Evolutionary conservation across 2,329 filamentous ascomycete species (phyloP), one percentile per base, ranked within the genome.

Genomic region (Phialemoniopsis sp.): DNA sequence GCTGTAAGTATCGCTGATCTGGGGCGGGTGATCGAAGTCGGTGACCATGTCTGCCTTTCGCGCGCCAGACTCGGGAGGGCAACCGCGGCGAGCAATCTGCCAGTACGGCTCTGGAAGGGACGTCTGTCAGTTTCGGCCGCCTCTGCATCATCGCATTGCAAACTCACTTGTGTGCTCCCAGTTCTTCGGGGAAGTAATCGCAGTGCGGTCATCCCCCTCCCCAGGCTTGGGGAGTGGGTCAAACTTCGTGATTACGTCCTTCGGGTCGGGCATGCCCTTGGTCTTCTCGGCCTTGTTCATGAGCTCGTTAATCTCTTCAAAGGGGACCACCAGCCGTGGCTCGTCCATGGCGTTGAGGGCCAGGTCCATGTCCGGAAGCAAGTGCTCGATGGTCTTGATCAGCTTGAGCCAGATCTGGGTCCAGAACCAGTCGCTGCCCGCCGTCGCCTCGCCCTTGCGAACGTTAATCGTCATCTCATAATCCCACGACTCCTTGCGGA

Each of bases 311-410:
- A 85, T 73, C 6, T 78, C 71, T 51, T 85, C 80, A 70, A 73
- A 83, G 4, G 80, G 73, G 3, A 78, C 75, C 12, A 85, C 70
- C 8, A 86, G 52, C 18, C 81, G 68, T 30, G 81, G 81, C 52
- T 85, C 80, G 48, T 86, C 82, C 71, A 85, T 78, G 26, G 74
- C 67, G 46, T 85, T 86, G 43, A 85, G 66, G 1, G 81, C 72
- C 42, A 85, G 69, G 44, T 85, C 80, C 73, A 86, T 80, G 49
- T 86, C 80, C 2, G 81, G 81, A 13, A 85, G 61, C 39, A 76
- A 43, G 30, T 72, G 60, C 45, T 74, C 67, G n/a, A 80, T 66
- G 0, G 68, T 67, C 41, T 68, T 61, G 49, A 77, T 63, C 62
- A 80, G 62, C 36, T 72, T 57, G 26, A 73, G 56, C 76, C 76